Percentiles rank a stretch among this genome's conserved stretches.
Evolutionary conservation across 257 asterid species (phyloP).

Genomic region (Ilex aquifolium): DNA sequence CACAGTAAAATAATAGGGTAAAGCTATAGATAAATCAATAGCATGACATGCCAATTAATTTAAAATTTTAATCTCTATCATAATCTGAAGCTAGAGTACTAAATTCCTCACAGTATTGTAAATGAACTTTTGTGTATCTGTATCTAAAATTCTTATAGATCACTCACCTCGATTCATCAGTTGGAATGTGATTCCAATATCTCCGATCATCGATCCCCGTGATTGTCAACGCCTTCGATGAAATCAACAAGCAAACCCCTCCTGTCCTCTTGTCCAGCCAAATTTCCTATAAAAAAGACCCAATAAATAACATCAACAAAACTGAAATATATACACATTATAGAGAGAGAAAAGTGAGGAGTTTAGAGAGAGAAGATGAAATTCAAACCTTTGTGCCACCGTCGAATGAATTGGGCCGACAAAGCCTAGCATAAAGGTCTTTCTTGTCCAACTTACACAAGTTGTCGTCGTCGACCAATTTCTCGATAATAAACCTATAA

Average conservation of each 20-base stretch:
- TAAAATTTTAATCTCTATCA: no score
- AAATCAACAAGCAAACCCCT: slow-evolving; percentile 67
- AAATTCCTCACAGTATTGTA: no score
- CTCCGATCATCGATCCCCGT: slow-evolving; percentile 90
- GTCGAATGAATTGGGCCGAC: slow-evolving; percentile 49
- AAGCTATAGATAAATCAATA: no score
- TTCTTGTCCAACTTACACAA: slow-evolving; percentile 27
- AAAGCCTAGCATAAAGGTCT: slow-evolving; percentile 55
- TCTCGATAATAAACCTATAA: slow-evolving; percentile 37
- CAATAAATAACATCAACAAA: background rate
- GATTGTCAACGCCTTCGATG: slow-evolving; percentile 67
- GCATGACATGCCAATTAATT: no score
- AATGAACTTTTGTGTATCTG: no score
- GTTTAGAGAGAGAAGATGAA: no score
- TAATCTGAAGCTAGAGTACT: no score
- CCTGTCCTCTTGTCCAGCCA: slow-evolving; percentile 84
- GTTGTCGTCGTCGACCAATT: slow-evolving; percentile 29
- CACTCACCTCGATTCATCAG: slow-evolving; percentile 76
- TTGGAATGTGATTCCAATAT: slow-evolving; percentile 72
- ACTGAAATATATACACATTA: background rate
- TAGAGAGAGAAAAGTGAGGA: no score
- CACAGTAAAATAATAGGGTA: no score
- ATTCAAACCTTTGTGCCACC: slow-evolving; percentile 56
- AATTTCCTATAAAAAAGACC: slow-evolving; percentile 39
- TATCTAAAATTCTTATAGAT: no score